Evolutionary conservation across 495 filamentous ascomycete genomes (phyloP).

Genomic region (Pyrenula aspistea): DNA sequence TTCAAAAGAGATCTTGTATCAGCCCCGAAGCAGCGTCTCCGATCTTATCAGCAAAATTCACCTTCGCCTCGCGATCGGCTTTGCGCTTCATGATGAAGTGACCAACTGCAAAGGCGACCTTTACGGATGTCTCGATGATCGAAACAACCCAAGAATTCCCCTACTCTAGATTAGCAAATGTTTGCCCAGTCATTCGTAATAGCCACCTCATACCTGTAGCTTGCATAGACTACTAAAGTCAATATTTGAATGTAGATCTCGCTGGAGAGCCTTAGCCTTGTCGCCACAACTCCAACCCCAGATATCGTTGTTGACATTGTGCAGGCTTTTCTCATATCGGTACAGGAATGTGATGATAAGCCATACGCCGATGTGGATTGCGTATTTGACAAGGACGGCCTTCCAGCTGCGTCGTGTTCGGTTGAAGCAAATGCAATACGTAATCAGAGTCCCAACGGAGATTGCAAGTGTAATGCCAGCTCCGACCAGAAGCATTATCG

Average conservation of each 20-base stretch:
- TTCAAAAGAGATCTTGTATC: slow-evolving; percentile 5
- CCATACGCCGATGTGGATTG: slow-evolving; percentile 7
- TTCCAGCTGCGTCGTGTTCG: slow-evolving; percentile 7
- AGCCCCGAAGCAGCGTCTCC: slow-evolving; percentile 6
- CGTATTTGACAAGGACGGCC: slow-evolving; percentile 5
- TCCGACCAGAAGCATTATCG: slow-evolving; percentile 6
- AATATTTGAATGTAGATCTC: background rate
- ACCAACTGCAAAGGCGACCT: slow-evolving; percentile 6
- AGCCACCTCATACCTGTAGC: background rate
- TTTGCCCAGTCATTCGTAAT: background rate
- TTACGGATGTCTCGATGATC: slow-evolving; percentile 5
- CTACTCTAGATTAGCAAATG: slow-evolving; percentile 1
- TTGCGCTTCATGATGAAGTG: slow-evolving; percentile 8
- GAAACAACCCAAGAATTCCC: slow-evolving; percentile 6
- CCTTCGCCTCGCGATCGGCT: slow-evolving; percentile 3
- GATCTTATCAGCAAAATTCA: slow-evolving; percentile 5
- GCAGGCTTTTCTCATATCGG: slow-evolving; percentile 7
- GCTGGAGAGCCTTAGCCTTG: background rate
- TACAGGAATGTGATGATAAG: slow-evolving; percentile 5
- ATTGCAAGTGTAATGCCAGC: slow-evolving; percentile 6
- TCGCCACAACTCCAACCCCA: slow-evolving; percentile 9
- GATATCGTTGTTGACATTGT: slow-evolving; percentile 7
- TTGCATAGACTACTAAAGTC: slow-evolving; percentile 4
- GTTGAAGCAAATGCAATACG: slow-evolving; percentile 6
- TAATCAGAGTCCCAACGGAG: slow-evolving; percentile 1